These are phyloP conservation scores for Diaporthe destruens DNA, from an alignment of 2,329 filamentous ascomycete species.

Conservation along the genomic window DNA sequence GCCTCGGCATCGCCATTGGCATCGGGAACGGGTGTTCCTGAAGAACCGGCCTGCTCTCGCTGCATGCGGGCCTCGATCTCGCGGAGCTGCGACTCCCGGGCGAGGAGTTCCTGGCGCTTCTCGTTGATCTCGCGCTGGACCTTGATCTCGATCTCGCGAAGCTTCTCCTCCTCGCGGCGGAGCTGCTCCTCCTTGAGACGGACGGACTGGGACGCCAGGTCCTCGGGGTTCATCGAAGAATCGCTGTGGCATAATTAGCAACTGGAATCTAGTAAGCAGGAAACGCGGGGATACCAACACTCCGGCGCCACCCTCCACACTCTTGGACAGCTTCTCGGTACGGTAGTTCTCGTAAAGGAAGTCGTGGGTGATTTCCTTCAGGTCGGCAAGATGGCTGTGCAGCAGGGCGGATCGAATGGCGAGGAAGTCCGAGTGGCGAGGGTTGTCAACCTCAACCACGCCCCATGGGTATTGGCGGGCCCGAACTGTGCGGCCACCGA, in stretches of 20 bases:
- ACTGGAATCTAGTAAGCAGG: not conserved
- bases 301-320: conserved; percentile 89
- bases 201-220: conserved; percentile 95
- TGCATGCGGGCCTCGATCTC: conserved; percentile 99
- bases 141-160: conserved; percentile 99
- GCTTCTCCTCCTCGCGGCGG: conserved; percentile 98
- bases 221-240: conserved; percentile 97
- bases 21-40: conserved; percentile 56
- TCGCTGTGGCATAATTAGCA: conserved; percentile 65
- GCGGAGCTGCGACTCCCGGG: conserved; percentile 97
- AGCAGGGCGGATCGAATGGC: conserved; percentile 96
- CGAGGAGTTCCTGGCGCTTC: conserved; percentile 98
- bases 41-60: conserved; percentile 76
- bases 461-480: conserved; percentile 99
- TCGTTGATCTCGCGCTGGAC: conserved; percentile 99
- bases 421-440: conserved; percentile 97
- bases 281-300: conserved; percentile 73
- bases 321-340: conserved; percentile 99
- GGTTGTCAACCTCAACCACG: conserved; percentile 98
- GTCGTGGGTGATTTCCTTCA: conserved; percentile 99
- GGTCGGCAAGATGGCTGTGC: conserved; percentile 96
- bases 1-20: conserved; percentile 68
- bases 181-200: conserved; percentile 99
- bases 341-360: conserved; percentile 99
- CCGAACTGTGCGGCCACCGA: conserved; percentile 90